phyloP scores from a whole-genome alignment of 305 asterid genomes.

The Fraxinus sp. region DNA sequence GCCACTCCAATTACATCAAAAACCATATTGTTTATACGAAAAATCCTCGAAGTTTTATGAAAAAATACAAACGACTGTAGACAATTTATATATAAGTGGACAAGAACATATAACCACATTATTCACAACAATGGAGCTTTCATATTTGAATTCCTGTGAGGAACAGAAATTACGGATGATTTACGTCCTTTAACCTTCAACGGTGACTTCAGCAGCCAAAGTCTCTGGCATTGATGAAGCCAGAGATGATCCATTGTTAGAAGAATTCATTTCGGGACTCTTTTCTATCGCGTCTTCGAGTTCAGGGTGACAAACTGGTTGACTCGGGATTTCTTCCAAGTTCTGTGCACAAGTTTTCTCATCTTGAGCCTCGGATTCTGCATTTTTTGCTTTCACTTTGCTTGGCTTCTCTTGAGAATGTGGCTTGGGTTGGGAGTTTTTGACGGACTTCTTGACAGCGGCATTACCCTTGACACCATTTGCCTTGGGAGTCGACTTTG shows the following conservation, averaged over 20 bases:
- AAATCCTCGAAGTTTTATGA: constrained; percentile 2
- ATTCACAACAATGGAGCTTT: constrained; percentile 32
- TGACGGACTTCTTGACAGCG: constrained; percentile 24
- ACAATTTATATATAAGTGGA: constrained; percentile 17
- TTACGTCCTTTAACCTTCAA: constrained; percentile 36
- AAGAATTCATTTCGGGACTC: constrained; percentile 11
- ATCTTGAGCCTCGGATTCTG: constrained; percentile 18
- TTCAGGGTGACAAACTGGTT: constrained; percentile 27
- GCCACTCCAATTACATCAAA: not conserved
- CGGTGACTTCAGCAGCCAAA: constrained; percentile 34
- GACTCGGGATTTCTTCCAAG: constrained; percentile 21
- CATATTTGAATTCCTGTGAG: not conserved
- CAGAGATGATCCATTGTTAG: constrained; percentile 18
- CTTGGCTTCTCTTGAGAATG: constrained; percentile 18
- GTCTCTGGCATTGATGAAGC: constrained; percentile 14
- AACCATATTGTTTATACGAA: not conserved
- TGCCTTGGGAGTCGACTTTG: constrained; percentile 27
- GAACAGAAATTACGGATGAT: not conserved
- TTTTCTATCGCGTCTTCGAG: constrained; percentile 16
- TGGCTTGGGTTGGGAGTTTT: constrained; percentile 34
- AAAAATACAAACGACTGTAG: not conserved
- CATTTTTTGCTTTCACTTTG: constrained; percentile 22
- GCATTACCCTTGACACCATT: constrained; percentile 27
- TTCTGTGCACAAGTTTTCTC: constrained; percentile 13
- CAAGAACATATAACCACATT: constrained; percentile 28